A percentile compares a stretch with the other conserved stretches of the same genome.
Evolutionary conservation across 352 stramenopile genomes (phyloP).

Genomic region (Sclerospora graminicola): DNA sequence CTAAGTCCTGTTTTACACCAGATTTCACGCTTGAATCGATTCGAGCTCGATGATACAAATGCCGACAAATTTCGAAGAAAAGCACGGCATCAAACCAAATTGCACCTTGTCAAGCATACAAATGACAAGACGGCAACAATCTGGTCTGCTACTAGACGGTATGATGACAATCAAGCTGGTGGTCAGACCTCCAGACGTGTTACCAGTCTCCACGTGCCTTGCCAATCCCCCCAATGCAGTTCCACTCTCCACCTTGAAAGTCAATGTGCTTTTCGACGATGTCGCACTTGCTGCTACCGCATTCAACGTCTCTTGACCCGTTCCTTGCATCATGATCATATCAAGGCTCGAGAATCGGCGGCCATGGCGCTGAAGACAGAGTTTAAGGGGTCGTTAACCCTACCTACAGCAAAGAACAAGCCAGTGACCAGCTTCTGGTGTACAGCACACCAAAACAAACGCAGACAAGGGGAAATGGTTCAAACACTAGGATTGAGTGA

Average conservation of each 20-base stretch:
- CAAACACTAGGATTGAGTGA: not conserved
- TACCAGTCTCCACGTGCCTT: conserved; percentile 15
- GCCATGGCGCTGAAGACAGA: conserved; percentile 7
- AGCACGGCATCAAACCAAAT: conserved; percentile 47
- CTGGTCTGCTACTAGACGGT: conserved; percentile 41
- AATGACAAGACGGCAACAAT: conserved; percentile 32
- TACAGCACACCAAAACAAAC: conserved; percentile 31
- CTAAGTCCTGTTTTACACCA: conserved; percentile 11
- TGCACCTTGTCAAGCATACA: conserved; percentile 34
- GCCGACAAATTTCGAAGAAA: conserved; percentile 54
- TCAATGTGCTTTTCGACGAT: conserved; percentile 36
- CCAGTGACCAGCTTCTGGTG: too few species aligned
- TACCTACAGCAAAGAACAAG: conserved; percentile 2
- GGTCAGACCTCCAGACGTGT: not conserved
- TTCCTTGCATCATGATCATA: conserved; percentile 16
- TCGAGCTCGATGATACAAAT: conserved; percentile 12
- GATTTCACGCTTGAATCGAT: conserved; percentile 1
- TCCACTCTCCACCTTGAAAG: conserved; percentile 26
- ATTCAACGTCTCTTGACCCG: conserved; percentile 36
- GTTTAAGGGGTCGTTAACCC: conserved; percentile 5
- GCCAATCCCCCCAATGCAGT: conserved; percentile 24
- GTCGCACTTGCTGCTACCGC: conserved; percentile 57
- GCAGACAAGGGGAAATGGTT: conserved; percentile 12
- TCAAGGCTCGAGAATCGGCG: conserved; percentile 15
- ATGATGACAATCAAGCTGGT: not conserved